Evolutionary conservation across 345 rosid genomes (phyloP).

Genomic region (Populus deltoides): DNA sequence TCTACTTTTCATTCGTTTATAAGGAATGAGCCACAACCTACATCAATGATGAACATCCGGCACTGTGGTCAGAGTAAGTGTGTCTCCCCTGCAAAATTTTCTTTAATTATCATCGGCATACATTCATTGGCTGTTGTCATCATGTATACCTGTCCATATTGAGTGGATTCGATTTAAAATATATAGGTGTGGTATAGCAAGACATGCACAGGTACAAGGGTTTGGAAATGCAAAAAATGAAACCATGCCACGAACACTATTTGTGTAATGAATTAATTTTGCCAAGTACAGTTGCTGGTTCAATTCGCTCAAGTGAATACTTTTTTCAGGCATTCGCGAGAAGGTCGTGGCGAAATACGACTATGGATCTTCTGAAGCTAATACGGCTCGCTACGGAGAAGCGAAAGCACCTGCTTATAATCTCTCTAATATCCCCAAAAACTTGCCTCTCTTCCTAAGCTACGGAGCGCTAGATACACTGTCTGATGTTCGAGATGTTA

Average conservation of each 20-base stretch:
- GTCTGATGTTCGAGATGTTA: conserved; percentile 61
- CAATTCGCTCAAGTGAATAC: not conserved
- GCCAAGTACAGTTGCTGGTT: too few species aligned
- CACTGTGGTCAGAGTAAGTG: conserved; percentile 83
- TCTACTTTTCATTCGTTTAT: conserved; percentile 57
- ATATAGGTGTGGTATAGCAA: too few species aligned
- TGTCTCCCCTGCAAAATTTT: not conserved
- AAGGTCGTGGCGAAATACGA: conserved; percentile 62
- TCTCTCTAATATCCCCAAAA: conserved; percentile 66
- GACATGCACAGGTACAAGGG: too few species aligned
- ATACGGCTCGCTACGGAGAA: conserved; percentile 60
- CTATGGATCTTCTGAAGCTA: conserved; percentile 51
- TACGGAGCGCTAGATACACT: conserved; percentile 72
- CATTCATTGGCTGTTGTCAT: too few species aligned
- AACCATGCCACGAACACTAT: too few species aligned
- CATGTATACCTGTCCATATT: too few species aligned
- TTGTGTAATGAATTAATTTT: too few species aligned
- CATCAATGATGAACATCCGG: conserved; percentile 77
- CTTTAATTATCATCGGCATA: too few species aligned
- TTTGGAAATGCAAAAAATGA: too few species aligned
- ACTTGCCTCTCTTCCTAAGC: conserved; percentile 69
- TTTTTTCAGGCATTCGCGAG: conserved; percentile 56
- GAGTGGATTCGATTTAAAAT: too few species aligned
- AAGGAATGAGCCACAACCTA: conserved; percentile 72
- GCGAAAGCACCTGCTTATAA: conserved; percentile 65